Conservation (phyloP, 208 protist species). For the Tetramitus jugosus region DNA sequence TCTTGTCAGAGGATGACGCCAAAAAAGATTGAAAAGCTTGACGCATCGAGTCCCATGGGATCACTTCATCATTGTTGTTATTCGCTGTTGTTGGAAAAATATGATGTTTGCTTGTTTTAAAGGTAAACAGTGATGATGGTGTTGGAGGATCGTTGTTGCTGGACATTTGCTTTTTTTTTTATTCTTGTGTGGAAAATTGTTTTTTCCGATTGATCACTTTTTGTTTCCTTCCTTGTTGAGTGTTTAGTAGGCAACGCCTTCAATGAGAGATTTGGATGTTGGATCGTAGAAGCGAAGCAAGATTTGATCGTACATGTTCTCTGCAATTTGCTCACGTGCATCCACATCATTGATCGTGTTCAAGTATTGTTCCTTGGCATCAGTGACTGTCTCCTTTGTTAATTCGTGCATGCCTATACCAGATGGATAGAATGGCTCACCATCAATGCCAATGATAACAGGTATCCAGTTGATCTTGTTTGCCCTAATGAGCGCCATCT, state of each 20-base stretch:
- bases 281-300: neutral
- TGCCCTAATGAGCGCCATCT: neutral
- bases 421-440: neutral
- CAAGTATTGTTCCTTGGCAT: neutral
- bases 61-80: too few species aligned
- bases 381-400: neutral
- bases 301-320: neutral
- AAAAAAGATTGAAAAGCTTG: too few species aligned
- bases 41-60: too few species aligned
- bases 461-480: neutral
- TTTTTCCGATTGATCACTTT: too few species aligned
- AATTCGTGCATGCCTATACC: neutral
- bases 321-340: neutral
- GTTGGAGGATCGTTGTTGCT: too few species aligned
- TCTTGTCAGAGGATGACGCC: too few species aligned
- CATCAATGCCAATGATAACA: neutral
- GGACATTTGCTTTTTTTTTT: too few species aligned
- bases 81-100: too few species aligned
- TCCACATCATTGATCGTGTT: neutral
- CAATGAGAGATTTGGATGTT: neutral
- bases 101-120: too few species aligned
- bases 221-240: neutral
- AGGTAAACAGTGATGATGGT: too few species aligned
- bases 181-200: too few species aligned
- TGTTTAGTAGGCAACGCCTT: conserved; percentile 6